These are phyloP conservation scores for Kandelia obovata DNA, from an alignment of 345 rosid species.

Conservation along the genomic window DNA sequence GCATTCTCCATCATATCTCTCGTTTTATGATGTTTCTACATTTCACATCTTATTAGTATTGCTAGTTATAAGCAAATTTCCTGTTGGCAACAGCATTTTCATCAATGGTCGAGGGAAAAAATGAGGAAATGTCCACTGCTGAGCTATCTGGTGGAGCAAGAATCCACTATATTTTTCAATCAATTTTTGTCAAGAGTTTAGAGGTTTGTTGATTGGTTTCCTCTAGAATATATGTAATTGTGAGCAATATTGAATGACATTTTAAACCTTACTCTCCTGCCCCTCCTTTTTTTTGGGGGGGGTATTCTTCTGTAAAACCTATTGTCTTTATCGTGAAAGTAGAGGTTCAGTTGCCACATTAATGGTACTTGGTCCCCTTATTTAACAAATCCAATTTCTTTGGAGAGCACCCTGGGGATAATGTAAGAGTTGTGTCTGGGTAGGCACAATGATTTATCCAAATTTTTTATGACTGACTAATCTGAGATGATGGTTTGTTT, in stretches of 20 bases:
- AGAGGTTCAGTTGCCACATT: too few relatives aligned
- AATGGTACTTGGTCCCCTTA: too few relatives aligned
- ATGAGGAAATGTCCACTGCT: constrained; percentile 87
- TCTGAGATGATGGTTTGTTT: neutral
- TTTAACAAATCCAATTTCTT: too few relatives aligned
- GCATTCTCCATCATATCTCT: constrained; percentile 3
- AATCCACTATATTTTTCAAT: constrained; percentile 84
- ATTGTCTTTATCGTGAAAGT: too few relatives aligned
- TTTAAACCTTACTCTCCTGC: too few relatives aligned
- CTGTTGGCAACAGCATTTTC: constrained; percentile 64
- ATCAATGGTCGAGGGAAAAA: constrained; percentile 85
- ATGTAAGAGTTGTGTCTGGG: too few relatives aligned
- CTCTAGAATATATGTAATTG: neutral
- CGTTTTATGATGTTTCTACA: neutral
- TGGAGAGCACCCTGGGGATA: too few relatives aligned
- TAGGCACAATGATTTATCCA: neutral
- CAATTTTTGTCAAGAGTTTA: constrained; percentile 80
- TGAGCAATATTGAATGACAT: neutral
- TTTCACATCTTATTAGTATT: constrained; percentile 1
- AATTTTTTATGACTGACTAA: neutral
- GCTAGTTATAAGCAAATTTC: constrained; percentile 8
- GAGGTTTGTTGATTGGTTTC: constrained; percentile 45
- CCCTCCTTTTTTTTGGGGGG: too few relatives aligned
- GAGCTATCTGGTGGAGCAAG: constrained; percentile 96
- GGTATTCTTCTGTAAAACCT: too few relatives aligned